phyloP scores from a whole-genome alignment of 1,139 yeast species.

The Arxiozyma bovina region DNA sequence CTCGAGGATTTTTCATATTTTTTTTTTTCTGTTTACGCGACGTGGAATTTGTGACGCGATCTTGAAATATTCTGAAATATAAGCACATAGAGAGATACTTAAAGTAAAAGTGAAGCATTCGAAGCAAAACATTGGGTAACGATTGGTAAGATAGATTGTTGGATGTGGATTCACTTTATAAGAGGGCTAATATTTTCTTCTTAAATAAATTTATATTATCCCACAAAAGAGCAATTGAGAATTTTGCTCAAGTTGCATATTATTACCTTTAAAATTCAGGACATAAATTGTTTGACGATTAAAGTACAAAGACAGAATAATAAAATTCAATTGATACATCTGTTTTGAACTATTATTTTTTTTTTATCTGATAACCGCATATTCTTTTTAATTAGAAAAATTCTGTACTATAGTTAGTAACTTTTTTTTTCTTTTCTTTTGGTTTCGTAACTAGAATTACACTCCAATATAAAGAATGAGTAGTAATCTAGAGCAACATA shows the following conservation, averaged over 20 bases:
- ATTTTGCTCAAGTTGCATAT: not conserved
- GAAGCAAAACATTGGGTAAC: not conserved
- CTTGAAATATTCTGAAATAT: not conserved
- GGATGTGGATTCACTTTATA: not conserved
- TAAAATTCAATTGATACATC: not conserved
- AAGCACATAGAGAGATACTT: not conserved
- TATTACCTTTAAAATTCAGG: not conserved
- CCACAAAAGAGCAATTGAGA: no score
- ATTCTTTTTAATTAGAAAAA: not conserved
- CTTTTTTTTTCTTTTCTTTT: not conserved
- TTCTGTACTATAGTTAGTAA: no score
- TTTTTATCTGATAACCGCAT: no score
- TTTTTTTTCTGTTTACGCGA: not conserved
- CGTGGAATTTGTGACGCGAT: conserved; percentile 6
- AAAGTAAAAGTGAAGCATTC: not conserved
- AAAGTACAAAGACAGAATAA: not conserved
- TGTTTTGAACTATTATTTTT: not conserved
- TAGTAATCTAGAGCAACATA: not conserved
- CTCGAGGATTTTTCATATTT: no score
- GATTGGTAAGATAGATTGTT: no score
- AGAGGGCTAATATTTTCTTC: no score
- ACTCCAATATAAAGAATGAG: not conserved
- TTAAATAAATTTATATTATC: no score
- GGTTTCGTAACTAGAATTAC: not conserved
- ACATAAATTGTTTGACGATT: not conserved